These are phyloP conservation scores for Mycena citricolor DNA, from an alignment of 1,284 basidiomycete species.

Conservation along the genomic window DNA sequence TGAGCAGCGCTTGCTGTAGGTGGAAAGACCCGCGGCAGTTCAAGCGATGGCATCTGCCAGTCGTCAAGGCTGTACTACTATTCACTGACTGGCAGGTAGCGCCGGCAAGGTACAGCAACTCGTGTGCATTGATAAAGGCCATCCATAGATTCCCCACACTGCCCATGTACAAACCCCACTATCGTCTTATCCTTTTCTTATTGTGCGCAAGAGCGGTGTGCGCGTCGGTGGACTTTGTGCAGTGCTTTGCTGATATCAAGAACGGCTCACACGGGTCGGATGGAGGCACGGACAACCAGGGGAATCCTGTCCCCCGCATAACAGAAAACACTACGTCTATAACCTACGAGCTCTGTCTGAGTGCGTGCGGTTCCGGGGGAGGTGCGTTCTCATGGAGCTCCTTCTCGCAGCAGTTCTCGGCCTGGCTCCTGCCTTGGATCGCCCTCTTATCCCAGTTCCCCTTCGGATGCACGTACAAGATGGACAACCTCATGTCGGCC, in stretches of 20 bases:
- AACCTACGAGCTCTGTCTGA: slow-evolving; percentile 32
- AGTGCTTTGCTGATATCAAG: slow-evolving; percentile 26
- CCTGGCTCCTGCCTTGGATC: slow-evolving; percentile 47
- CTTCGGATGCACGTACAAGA: slow-evolving; percentile 36
- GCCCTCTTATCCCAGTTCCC: slow-evolving; percentile 45
- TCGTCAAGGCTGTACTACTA: no score
- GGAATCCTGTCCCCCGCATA: slow-evolving; percentile 23
- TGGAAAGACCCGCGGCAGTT: no score
- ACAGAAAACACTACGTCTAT: slow-evolving; percentile 26
- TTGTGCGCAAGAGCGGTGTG: slow-evolving; percentile 1
- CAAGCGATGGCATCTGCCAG: no score
- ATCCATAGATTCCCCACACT: no score
- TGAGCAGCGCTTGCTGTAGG: no score
- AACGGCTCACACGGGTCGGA: slow-evolving; percentile 16
- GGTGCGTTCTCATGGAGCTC: slow-evolving; percentile 36
- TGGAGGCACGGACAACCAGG: slow-evolving; percentile 29
- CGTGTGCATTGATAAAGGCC: no score
- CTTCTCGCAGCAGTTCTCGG: slow-evolving; percentile 41
- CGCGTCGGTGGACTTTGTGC: slow-evolving; percentile 20
- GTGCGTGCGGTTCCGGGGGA: slow-evolving; percentile 31
- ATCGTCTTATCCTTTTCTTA: background rate
- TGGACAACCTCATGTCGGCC: slow-evolving; percentile 34
- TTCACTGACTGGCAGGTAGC: no score
- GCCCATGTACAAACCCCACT: no score
- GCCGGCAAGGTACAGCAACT: no score